Base-by-base conservation (phyloP, 768 basidiomycete species). In the Boletus eberwhitei region DNA sequence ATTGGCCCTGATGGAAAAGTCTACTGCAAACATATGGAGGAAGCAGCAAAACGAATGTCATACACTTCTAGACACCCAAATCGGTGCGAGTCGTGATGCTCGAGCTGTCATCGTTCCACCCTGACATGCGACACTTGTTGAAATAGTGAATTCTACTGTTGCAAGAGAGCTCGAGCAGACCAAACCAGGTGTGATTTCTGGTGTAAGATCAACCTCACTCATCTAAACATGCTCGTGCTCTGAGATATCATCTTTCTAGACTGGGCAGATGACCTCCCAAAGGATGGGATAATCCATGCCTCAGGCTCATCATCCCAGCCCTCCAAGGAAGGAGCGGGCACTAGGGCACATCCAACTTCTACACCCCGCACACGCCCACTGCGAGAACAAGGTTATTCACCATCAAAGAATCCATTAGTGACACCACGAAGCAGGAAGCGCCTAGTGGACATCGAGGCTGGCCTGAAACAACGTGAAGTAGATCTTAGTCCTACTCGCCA, bases 131-230 rank as follows among this genome's bases (percentile, higher is more conserved):
- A 41, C 38, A 8, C 26, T 41, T 36, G 40, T 42, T 39, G 40
- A 36, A 41, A 59, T 52, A 70, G 70, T 58, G 74, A 59, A 32
- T 81, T 76, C 61, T 81, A 75, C 50, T 59, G 64, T 43, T 81
- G 80, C 56, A 52, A 66, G 13, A 70, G 69, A 56, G 22, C 36
- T 11, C 31, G 11, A 34, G 53, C 34, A 19, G 54, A 58, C 36
- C 4, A 12, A 14, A 52, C 19, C 21, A 67, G 22, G 51, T 71
- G 69, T 48, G 45, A 62, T 12, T 81, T 80, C 55, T 81, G 74
- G 54, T 53, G 79, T 79, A 63, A 45, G 68, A 52, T 42, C 37
- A 1, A 17, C 16, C 3, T 51, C 31, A 17, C 0, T 40, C 7
- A 14, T 38, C 38, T 17, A 9, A 21, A 39, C 26, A 38, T 32